Percentiles rank a stretch among this genome's conserved stretches.
phyloP scores from a whole-genome alignment of 495 filamentous ascomycete species.

The Neurospora cerealis region DNA sequence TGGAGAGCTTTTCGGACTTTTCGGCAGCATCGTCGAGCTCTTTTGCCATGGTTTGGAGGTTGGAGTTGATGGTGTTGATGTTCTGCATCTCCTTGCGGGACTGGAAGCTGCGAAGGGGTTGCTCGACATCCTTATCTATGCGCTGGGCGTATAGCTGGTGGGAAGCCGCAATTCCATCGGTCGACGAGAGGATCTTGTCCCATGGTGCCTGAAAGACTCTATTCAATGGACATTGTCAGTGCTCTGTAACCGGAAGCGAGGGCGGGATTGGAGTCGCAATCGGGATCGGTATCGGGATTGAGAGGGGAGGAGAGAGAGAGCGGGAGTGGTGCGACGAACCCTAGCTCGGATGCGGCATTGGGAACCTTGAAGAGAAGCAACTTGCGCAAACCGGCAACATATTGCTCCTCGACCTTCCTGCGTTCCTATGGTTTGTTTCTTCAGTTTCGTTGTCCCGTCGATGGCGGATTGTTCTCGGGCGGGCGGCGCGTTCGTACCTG shows the following conservation, averaged over 20 bases:
- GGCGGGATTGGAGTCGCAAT: background rate
- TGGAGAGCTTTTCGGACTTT: constrained; percentile 75
- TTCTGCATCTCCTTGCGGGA: constrained; percentile 72
- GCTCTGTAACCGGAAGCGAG: constrained; percentile 10
- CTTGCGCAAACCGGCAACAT: constrained; percentile 76
- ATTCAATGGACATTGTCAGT: constrained; percentile 4
- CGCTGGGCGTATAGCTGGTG: constrained; percentile 74
- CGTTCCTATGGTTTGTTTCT: constrained; percentile 58
- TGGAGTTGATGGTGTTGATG: constrained; percentile 73
- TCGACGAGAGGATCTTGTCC: constrained; percentile 78
- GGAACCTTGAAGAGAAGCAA: constrained; percentile 62
- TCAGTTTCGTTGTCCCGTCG: constrained; percentile 14
- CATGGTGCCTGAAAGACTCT: constrained; percentile 90
- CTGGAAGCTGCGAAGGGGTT: constrained; percentile 61
- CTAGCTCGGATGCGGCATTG: constrained; percentile 65
- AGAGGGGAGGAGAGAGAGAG: constrained; percentile 1
- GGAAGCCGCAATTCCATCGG: constrained; percentile 69
- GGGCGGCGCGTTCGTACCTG: constrained; percentile 51
- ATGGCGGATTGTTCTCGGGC: background rate
- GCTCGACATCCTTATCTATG: constrained; percentile 87
- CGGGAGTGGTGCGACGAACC: constrained; percentile 45
- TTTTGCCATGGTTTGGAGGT: constrained; percentile 69
- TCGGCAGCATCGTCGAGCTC: constrained; percentile 79
- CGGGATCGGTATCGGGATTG: background rate
- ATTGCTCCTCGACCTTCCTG: constrained; percentile 82